Evolutionary conservation across 257 asterid species (phyloP), one percentile per base, ranked within the genome.

Genomic region (Pogostemon cablin): DNA sequence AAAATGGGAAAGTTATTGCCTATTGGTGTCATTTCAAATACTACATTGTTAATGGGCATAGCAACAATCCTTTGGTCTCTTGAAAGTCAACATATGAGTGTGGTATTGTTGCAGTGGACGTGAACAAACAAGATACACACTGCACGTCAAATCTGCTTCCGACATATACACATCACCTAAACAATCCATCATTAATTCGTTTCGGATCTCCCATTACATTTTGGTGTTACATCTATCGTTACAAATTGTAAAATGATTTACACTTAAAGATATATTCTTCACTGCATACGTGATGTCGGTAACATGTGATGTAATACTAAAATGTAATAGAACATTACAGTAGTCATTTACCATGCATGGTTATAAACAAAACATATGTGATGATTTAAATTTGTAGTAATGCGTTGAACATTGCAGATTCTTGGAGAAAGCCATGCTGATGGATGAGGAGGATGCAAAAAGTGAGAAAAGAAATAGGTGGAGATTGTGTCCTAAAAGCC

Each of bases 391-490:
- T 25, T 25, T 25, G 32, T 1, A 25, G 32, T 25, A 25, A 25
- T 25, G 0, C 15, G 15, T 25, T 25, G 32, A 25, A 25, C 17
- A 25, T 66, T 8, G 69, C 72, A 83, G 88, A 65, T 75, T 78
- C 42, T 39, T 83, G 11, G 84, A 81, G 80, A 81, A 81, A 65
- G 86, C 88, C 8, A 71, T 41, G 63, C 59, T 83, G 32, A 76
- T 83, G 11, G 88, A 81, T 41, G 71, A 76, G 1, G 71, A 12
- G 37, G 84, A 83, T 66, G 79, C 77, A 37, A 69, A 75, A 64
- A 81, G 68, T 56, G 81, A 83, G 15, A 83, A 73, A 48, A 67
- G 77, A 39, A 62, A 83, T 54, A 78, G 76, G 0, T 83, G 88
- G 88, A 67, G 85, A 35, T 71, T 81, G 0, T 78, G 88, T 75